Evolutionary conservation across 2,329 filamentous ascomycete genomes (phyloP), one percentile per base, ranked within the genome.

Genomic region (Phaeosphaeria sp.): DNA sequence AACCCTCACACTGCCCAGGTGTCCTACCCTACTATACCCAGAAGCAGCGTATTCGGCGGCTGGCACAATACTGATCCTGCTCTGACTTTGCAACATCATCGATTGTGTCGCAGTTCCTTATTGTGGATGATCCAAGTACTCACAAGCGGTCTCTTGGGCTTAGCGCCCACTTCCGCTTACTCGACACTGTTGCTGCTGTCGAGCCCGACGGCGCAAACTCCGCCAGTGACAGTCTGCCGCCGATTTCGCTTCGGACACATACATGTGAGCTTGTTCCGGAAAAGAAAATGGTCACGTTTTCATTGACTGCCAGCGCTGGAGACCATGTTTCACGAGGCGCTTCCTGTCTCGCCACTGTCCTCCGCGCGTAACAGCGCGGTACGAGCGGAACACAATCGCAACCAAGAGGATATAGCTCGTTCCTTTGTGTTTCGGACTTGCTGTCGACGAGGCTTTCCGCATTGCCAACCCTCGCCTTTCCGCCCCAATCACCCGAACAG

Each of bases 271-370:
- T 61, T 59, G 49, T 47, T 65, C 64, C 46, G 57, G 61, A 59
- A 46, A 13, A 57, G 61, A 43, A 56, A 58, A 53, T 61, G 66
- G 60, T 65, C 62, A 63, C 62, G 24, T 46, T 30, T 24, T 24
- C 22, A 48, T 40, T 40, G 55, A 48, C 30, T 46, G 54, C 44
- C 54, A 45, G 55, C 61, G 61, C 56, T 53, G 50, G 60, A 49
- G 15, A 20, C 49, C 36, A 18, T 56, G 65, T 70, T 67, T 65
- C 65, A 64, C 49, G 58, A 63, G 55, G 55, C 67, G 64, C 66
- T 60, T 53, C 55, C 44, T 42, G 44, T 57, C 44, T 33, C 22
- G 40, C 40, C 48, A n/a, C 51, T 55, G 51, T 49, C 51, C 39
- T 40, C 56, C 24, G 49, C 53, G 54, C 46, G 15, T 33, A 17